Conservation (phyloP, 2,329 filamentous ascomycete species). For the Aspergillus pseudoglaucus region DNA sequence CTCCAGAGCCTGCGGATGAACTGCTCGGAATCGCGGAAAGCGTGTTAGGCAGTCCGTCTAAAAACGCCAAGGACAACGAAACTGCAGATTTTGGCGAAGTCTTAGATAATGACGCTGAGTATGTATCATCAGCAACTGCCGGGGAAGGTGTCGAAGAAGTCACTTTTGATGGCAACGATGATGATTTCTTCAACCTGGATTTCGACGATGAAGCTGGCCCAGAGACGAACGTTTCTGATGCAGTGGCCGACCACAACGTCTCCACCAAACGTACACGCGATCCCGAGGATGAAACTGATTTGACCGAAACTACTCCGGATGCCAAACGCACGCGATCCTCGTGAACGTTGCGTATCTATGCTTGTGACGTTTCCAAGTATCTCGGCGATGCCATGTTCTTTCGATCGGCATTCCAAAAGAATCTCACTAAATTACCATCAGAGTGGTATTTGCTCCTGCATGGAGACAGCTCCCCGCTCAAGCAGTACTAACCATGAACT, state of each 20-base stretch:
- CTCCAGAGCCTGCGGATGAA: constrained; percentile 20
- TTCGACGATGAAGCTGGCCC: constrained; percentile 14
- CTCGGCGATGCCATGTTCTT: background rate
- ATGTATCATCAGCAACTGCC: constrained; percentile 5
- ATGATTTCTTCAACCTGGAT: constrained; percentile 34
- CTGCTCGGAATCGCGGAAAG: constrained; percentile 28
- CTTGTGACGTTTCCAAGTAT: background rate
- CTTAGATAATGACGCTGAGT: constrained; percentile 11
- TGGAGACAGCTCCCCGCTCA: too few relatives aligned
- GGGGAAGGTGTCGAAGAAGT: constrained; percentile 18
- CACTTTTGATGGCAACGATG: constrained; percentile 15
- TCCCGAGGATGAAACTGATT: constrained; percentile 28
- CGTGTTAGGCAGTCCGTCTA: constrained; percentile 21
- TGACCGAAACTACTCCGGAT: constrained; percentile 30
- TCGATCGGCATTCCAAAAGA: too few relatives aligned
- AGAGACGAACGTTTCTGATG: constrained; percentile 14
- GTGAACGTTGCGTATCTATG: constrained; percentile 15
- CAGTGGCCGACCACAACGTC: constrained; percentile 4
- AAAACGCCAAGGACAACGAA: constrained; percentile 7
- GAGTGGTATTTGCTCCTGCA: too few relatives aligned
- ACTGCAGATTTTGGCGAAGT: constrained; percentile 10
- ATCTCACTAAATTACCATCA: too few relatives aligned
- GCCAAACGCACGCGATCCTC: constrained; percentile 49
- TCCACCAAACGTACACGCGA: constrained; percentile 31
- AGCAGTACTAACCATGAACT: too few relatives aligned